Conservation (phyloP, 1,284 basidiomycete species). For the Leccinum ponderosum region DNA sequence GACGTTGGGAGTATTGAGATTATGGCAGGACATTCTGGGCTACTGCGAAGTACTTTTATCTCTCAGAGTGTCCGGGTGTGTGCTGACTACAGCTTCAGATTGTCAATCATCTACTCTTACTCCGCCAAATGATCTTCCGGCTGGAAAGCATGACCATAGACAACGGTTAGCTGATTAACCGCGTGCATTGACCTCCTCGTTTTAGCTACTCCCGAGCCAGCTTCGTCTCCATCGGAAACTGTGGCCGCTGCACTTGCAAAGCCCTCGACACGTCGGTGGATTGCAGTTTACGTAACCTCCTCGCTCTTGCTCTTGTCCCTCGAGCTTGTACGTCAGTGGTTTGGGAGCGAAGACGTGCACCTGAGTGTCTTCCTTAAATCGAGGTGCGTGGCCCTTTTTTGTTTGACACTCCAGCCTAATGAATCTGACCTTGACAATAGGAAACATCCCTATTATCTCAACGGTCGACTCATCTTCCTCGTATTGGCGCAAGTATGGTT, state of each 20-base stretch:
- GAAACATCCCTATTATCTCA: constrained; percentile 70
- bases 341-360: constrained; percentile 39
- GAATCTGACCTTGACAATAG: constrained; percentile 35
- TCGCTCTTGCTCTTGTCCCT: constrained; percentile 41
- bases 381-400: constrained; percentile 41
- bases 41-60: constrained; percentile 46
- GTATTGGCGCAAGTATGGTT: constrained; percentile 50
- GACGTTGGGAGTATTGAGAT: constrained; percentile 57
- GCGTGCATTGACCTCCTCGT: constrained; percentile 2
- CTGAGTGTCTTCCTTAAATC: constrained; percentile 64
- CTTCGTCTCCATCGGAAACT: constrained; percentile 53
- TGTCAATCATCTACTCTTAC: constrained; percentile 29
- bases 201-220: constrained; percentile 46
- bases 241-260: constrained; percentile 49
- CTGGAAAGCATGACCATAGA: constrained; percentile 42
- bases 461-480: constrained; percentile 62
- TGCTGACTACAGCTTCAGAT: constrained; percentile 16
- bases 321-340: constrained; percentile 39
- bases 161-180: constrained; percentile 29
- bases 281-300: constrained; percentile 46
- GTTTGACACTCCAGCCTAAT: background rate
- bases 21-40: constrained; percentile 61
- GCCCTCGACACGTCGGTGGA: constrained; percentile 42
- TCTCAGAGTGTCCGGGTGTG: constrained; percentile 1
- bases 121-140: constrained; percentile 29